Conservation (phyloP, 306 rosid species). For the Quercus agrifolia region DNA sequence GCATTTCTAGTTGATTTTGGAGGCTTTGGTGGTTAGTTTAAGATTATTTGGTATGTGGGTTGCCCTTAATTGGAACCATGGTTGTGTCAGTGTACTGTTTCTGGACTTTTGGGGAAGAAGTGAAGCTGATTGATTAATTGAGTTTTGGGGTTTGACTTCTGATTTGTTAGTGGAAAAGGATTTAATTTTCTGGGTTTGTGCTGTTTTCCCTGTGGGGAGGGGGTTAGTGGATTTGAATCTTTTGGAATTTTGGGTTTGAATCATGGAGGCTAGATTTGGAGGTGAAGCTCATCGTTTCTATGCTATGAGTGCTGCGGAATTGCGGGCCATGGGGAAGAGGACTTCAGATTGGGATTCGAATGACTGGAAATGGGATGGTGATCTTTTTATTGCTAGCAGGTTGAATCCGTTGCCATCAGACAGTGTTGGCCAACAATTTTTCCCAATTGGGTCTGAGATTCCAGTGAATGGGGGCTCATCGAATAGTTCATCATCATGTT, state of each 20-base stretch:
- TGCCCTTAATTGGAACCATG: conserved; percentile 47
- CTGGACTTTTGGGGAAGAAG: conserved; percentile 52
- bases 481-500: conserved; percentile 73
- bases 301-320: conserved; percentile 42
- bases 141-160: conserved; percentile 14
- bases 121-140: conserved; percentile 39
- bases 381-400: conserved; percentile 68
- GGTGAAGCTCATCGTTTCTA: conserved; percentile 41
- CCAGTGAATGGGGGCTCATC: conserved; percentile 52
- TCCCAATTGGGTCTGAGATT: conserved; percentile 52
- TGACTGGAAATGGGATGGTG: conserved; percentile 82
- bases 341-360: conserved; percentile 76
- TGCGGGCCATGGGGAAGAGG: conserved; percentile 53
- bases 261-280: conserved; percentile 72
- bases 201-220: not conserved
- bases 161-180: conserved; percentile 16
- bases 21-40: conserved; percentile 19
- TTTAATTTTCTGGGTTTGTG: not conserved
- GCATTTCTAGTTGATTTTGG: conserved; percentile 22
- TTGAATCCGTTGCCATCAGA: conserved; percentile 47
- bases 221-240: conserved; percentile 6
- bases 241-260: conserved; percentile 9
- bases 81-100: conserved; percentile 43
- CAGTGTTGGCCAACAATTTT: conserved; percentile 46
- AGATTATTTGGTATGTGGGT: conserved; percentile 39